phyloP scores from a whole-genome alignment of 371 early-diverging fungal genomes.

The Lichtheimia ramosa region DNA sequence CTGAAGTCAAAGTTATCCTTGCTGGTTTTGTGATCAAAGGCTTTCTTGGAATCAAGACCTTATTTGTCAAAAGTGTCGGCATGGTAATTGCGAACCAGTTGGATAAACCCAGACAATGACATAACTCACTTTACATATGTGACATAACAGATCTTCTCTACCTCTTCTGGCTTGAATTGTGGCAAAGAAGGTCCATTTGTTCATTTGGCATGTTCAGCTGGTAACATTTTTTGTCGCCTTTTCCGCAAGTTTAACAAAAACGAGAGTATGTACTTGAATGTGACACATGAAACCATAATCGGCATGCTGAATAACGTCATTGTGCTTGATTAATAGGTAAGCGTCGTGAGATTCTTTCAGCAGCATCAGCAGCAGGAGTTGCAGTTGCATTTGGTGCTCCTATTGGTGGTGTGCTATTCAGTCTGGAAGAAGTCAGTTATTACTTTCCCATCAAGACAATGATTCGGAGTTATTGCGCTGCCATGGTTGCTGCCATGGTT shows the following conservation, averaged over 20 bases:
- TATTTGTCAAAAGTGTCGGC: constrained; percentile 86
- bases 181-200: constrained; percentile 98
- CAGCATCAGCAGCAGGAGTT: constrained; percentile 90
- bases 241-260: constrained; percentile 84
- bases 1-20: constrained; percentile 94
- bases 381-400: constrained; percentile 96
- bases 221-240: constrained; percentile 79
- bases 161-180: constrained; percentile 79
- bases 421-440: constrained; percentile 85
- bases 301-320: too few species aligned
- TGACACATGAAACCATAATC: too few species aligned
- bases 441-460: constrained; percentile 92
- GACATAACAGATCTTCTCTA: constrained; percentile 59
- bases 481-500: constrained; percentile 82
- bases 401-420: constrained; percentile 86
- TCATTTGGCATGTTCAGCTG: constrained; percentile 89
- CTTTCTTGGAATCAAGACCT: constrained; percentile 84
- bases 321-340: constrained; percentile 31
- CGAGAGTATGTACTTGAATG: constrained; percentile 54
- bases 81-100: constrained; percentile 46
- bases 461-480: constrained; percentile 90
- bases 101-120: constrained; percentile 32
- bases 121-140: constrained; percentile 20
- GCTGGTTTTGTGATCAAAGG: constrained; percentile 91
- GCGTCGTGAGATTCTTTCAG: constrained; percentile 85